These are phyloP conservation scores for Leccinum subrobustum DNA, from an alignment of 1,284 basidiomycete genomes.

Conservation along the genomic window DNA sequence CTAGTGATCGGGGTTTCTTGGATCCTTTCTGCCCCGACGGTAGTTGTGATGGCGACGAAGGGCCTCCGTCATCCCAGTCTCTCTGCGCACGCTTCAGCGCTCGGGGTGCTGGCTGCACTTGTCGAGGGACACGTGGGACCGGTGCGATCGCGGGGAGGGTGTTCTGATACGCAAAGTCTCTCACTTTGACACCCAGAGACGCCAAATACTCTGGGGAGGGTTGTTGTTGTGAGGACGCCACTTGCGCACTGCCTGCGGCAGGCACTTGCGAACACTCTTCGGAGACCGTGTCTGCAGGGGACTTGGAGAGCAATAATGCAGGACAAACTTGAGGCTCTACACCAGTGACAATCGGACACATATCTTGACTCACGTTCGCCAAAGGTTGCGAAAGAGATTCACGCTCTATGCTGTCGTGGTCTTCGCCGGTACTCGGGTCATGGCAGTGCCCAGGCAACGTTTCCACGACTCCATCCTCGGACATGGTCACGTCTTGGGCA, in stretches of 20 bases:
- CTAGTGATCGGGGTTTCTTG: conserved; percentile 36
- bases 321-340: conserved; percentile 32
- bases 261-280: conserved; percentile 23
- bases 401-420: conserved; percentile 15
- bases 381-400: conserved; percentile 22
- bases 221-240: conserved; percentile 34
- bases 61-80: conserved; percentile 30
- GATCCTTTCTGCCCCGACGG: conserved; percentile 7
- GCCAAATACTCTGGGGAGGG: conserved; percentile 40
- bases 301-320: conserved; percentile 23
- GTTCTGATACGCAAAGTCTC: conserved; percentile 71
- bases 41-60: conserved; percentile 7
- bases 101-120: conserved; percentile 43
- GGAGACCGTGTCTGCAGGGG: conserved; percentile 9
- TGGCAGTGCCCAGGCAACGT: conserved; percentile 1
- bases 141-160: conserved; percentile 56
- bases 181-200: conserved; percentile 58
- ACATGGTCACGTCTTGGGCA: conserved; percentile 7
- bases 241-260: conserved; percentile 1
- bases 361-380: conserved; percentile 33
- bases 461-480: conserved; percentile 3
- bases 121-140: conserved; percentile 41
- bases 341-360: conserved; percentile 23
- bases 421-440: background rate
- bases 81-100: conserved; percentile 39